These are phyloP conservation scores for Colletotrichum trifolii DNA, from an alignment of 2,329 filamentous ascomycete genomes.

Conservation along the genomic window DNA sequence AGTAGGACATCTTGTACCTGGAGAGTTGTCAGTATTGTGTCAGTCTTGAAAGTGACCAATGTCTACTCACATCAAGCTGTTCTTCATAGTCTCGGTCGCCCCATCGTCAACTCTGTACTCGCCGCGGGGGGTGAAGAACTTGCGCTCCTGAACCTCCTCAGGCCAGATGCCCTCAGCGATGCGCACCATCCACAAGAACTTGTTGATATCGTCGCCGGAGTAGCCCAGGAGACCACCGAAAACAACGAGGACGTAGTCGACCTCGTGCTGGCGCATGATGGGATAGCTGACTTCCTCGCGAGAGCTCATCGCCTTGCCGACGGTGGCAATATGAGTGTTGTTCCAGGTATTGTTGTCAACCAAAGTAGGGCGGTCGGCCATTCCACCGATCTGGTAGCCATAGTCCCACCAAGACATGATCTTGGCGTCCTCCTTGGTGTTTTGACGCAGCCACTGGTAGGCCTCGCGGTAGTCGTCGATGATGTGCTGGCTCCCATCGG, in stretches of 20 bases:
- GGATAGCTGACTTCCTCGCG: constrained; percentile 98
- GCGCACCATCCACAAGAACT: constrained; percentile 99
- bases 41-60: neutral
- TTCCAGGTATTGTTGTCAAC: constrained; percentile 99
- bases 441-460: constrained; percentile 99
- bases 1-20: constrained; percentile 99
- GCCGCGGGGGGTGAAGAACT: constrained; percentile 92
- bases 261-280: constrained; percentile 98
- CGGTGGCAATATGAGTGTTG: constrained; percentile 99
- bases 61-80: constrained; percentile 91
- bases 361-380: constrained; percentile 96
- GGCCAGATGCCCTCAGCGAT: constrained; percentile 99
- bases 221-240: constrained; percentile 97
- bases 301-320: constrained; percentile 98
- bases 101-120: constrained; percentile 96
- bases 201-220: constrained; percentile 99
- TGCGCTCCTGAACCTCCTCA: constrained; percentile 97
- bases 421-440: constrained; percentile 94
- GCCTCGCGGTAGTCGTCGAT: constrained; percentile 99
- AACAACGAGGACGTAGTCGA: constrained; percentile 97
- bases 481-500: constrained; percentile 96
- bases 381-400: constrained; percentile 98
- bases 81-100: constrained; percentile 96
- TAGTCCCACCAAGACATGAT: constrained; percentile 99
- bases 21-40: constrained; percentile 43